Percentiles rank a stretch among this genome's conserved stretches.
Evolutionary conservation across 176 grass and related monocot species (phyloP).

Genomic region (Juncus inflexus): DNA sequence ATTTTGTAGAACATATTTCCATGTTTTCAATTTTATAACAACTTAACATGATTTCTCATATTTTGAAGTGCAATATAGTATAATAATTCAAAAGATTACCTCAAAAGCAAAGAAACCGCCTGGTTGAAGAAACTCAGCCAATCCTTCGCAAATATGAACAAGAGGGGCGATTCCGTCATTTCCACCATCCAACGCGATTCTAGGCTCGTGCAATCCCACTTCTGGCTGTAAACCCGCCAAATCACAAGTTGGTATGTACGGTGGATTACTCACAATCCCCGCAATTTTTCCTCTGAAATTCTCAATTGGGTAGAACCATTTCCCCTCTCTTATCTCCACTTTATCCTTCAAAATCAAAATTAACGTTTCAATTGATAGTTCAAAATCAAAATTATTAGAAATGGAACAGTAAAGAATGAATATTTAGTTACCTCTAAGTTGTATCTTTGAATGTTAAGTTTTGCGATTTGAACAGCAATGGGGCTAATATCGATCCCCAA

Average conservation of each 20-base stretch:
- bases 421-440: conserved; percentile 69
- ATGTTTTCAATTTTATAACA: no score
- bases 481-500: conserved; percentile 66
- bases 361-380: no score
- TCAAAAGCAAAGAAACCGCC: conserved; percentile 97
- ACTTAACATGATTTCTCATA: no score
- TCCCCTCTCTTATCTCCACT: conserved; percentile 74
- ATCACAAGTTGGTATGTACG: conserved; percentile 72
- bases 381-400: neutral
- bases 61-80: no score
- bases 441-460: conserved; percentile 60
- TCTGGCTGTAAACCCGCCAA: conserved; percentile 81
- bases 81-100: conserved; percentile 34
- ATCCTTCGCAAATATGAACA: conserved; percentile 77
- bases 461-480: conserved; percentile 42
- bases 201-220: conserved; percentile 86
- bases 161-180: conserved; percentile 70
- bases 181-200: conserved; percentile 75
- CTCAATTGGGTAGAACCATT: conserved; percentile 76
- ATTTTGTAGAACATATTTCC: no score
- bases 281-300: conserved; percentile 68
- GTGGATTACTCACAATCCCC: conserved; percentile 88
- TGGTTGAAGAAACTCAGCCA: conserved; percentile 44
- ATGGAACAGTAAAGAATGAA: neutral
- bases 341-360: conserved; percentile 50